Conservation (phyloP, 257 asterid species). For the Rauvolfia tetraphylla region DNA sequence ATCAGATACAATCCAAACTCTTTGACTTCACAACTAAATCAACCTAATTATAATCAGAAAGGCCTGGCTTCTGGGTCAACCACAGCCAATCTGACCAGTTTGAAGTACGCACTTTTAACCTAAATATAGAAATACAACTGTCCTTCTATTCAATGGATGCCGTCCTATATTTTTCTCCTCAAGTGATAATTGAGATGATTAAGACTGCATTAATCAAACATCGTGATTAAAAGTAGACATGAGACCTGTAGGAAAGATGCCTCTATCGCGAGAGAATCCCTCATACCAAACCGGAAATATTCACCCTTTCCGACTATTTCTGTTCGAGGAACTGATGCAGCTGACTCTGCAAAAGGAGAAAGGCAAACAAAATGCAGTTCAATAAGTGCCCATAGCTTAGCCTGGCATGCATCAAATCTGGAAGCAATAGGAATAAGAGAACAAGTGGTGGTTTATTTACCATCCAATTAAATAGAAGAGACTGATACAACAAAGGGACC, state of each 20-base stretch:
- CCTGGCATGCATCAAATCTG: neutral
- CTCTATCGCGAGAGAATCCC: constrained; percentile 97
- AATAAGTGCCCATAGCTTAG: neutral
- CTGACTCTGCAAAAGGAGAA: constrained; percentile 48
- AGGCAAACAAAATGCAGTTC: neutral
- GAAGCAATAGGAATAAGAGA: neutral
- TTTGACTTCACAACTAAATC: neutral
- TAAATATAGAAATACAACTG: neutral
- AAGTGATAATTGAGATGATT: neutral
- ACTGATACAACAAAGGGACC: neutral
- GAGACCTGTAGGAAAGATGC: constrained; percentile 92
- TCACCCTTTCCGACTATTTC: constrained; percentile 89
- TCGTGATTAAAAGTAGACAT: constrained; percentile 2
- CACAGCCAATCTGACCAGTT: neutral
- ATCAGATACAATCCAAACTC: neutral
- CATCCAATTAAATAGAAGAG: neutral
- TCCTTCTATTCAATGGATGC: neutral
- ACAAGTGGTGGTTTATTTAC: neutral
- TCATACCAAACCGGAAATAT: constrained; percentile 89
- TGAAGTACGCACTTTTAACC: neutral
- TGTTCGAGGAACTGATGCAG: constrained; percentile 81
- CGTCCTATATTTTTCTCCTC: neutral
- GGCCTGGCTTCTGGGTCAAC: neutral
- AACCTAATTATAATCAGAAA: neutral
- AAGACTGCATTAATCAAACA: neutral